Evolutionary conservation across 495 filamentous ascomycete species (phyloP).

Genomic region (Choiromyces venosus): DNA sequence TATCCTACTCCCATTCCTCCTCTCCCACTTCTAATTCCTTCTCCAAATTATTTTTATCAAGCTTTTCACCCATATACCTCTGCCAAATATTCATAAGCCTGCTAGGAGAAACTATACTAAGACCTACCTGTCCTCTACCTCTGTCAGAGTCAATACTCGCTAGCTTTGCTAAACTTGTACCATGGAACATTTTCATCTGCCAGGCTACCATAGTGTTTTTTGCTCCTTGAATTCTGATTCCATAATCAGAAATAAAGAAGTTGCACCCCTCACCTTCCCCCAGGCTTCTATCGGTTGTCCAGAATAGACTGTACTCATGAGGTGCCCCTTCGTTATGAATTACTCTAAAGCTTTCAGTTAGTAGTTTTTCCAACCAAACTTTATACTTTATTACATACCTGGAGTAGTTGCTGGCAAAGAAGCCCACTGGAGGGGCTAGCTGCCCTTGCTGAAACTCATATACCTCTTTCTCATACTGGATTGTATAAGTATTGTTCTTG

Average conservation of each 20-base stretch:
- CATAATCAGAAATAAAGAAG: neutral
- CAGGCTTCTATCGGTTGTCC: neutral
- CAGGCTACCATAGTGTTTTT: neutral
- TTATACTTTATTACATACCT: neutral
- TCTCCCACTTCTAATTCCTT: neutral
- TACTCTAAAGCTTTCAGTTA: neutral
- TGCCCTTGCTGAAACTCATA: neutral
- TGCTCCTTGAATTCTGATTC: neutral
- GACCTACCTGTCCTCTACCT: neutral
- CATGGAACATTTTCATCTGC: constrained; percentile 9
- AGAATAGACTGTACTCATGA: neutral
- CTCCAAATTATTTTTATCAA: neutral
- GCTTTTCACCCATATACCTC: neutral
- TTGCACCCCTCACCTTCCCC: neutral
- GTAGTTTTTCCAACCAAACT: neutral
- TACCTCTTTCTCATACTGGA: neutral
- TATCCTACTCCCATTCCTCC: neutral
- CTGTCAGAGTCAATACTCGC: neutral
- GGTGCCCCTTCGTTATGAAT: neutral
- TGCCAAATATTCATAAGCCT: neutral
- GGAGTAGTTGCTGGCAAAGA: too few relatives aligned
- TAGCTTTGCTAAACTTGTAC: constrained; percentile 3
- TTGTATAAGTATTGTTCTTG: neutral
- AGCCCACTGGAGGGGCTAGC: too few relatives aligned
- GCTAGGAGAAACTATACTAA: constrained; percentile 12